phyloP scores from a whole-genome alignment of 2,329 filamentous ascomycete genomes.

The Colletotrichum noveboracense region DNA sequence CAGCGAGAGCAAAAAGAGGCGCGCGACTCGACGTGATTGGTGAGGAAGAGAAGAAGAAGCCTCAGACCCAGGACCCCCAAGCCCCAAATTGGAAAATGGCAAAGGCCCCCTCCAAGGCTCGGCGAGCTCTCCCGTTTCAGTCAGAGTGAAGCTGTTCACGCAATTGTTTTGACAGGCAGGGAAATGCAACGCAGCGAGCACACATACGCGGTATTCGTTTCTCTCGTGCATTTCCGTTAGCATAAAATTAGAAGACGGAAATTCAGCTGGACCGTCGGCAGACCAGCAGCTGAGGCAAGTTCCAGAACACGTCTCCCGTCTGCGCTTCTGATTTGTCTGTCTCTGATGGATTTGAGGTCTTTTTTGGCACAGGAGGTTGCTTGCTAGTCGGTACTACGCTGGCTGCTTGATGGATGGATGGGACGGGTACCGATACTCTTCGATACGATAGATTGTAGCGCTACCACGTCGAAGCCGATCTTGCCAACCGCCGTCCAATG shows the following conservation, averaged over 20 bases:
- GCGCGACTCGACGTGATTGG: background rate
- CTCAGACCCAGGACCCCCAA: background rate
- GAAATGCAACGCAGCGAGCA: background rate
- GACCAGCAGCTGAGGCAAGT: background rate
- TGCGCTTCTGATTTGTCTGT: background rate
- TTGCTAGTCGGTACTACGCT: background rate
- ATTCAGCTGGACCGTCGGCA: background rate
- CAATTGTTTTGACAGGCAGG: background rate
- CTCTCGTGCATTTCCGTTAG: background rate
- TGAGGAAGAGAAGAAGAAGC: background rate
- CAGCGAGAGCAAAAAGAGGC: background rate
- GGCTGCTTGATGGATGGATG: background rate
- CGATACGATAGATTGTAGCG: background rate
- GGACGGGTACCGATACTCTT: background rate
- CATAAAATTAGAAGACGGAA: background rate
- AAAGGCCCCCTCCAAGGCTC: background rate
- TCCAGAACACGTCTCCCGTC: background rate
- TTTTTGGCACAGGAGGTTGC: background rate
- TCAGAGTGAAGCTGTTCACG: background rate
- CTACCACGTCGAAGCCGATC: background rate
- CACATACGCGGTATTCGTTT: background rate
- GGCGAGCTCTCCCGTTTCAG: constrained; percentile 9
- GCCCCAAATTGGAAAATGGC: background rate
- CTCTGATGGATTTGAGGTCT: background rate
- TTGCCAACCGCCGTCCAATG: background rate